Evolutionary conservation across 2,329 filamentous ascomycete genomes (phyloP).

Genomic region (Botrytis porri): DNA sequence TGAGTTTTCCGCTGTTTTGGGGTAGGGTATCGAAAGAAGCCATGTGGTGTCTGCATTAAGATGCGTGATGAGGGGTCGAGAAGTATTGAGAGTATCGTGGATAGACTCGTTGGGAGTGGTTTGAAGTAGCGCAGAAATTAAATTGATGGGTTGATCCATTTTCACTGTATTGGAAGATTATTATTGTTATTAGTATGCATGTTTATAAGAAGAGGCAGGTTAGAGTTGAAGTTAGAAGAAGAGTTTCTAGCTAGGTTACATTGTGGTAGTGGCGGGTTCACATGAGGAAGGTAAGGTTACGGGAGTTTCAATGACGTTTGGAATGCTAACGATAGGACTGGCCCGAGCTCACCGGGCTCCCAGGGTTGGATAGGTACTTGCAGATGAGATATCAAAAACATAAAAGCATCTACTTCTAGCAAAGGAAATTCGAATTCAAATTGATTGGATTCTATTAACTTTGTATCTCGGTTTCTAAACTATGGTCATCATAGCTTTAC

Average conservation of each 20-base stretch:
- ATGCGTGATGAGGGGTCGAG: conserved; percentile 57
- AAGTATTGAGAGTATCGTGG: conserved; percentile 22
- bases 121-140: background rate
- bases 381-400: background rate
- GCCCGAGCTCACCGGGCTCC: background rate
- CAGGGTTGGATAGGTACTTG: background rate
- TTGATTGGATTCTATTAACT: too few relatives aligned
- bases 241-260: background rate
- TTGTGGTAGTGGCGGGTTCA: background rate
- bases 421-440: too few relatives aligned
- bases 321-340: background rate
- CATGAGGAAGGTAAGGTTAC: background rate
- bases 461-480: too few relatives aligned
- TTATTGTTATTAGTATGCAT: background rate
- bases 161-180: background rate
- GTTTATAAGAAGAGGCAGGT: background rate
- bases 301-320: background rate
- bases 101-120: background rate
- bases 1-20: conserved; percentile 29
- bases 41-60: conserved; percentile 66
- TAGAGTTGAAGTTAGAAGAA: background rate
- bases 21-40: conserved; percentile 62
- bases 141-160: conserved; percentile 7
- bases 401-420: too few relatives aligned
- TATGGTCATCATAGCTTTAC: too few relatives aligned